Conservation (phyloP, 2,329 filamentous ascomycete genomes). For the Ilyonectria robusta region DNA sequence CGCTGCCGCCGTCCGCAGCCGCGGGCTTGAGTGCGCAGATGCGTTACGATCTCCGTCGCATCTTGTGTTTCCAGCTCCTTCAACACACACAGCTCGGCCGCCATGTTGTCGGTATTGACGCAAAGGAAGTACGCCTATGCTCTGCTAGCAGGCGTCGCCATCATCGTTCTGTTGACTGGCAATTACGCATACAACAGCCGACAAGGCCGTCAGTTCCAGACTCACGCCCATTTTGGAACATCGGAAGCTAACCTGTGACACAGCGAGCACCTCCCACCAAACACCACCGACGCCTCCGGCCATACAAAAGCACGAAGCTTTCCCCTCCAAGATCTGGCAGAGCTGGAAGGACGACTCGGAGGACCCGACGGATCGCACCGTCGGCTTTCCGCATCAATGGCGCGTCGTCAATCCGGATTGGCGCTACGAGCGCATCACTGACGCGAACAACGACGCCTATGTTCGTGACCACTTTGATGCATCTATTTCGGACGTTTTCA, state of each 20-base stretch:
- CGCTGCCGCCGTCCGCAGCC: background rate
- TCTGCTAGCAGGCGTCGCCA: conserved; percentile 19
- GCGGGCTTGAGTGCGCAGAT: background rate
- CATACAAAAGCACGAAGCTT: background rate
- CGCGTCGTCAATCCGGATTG: conserved; percentile 43
- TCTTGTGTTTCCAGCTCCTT: background rate
- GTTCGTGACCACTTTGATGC: conserved; percentile 76
- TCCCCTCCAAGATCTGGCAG: conserved; percentile 51
- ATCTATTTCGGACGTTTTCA: conserved; percentile 65
- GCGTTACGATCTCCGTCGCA: background rate
- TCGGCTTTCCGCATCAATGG: conserved; percentile 47
- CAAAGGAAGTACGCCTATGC: conserved; percentile 24
- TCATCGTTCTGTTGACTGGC: conserved; percentile 19
- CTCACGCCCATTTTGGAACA: background rate
- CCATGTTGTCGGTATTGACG: conserved; percentile 8
- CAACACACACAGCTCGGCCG: background rate
- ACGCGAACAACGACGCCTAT: conserved; percentile 54
- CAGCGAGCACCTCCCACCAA: conserved; percentile 13
- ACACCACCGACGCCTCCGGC: background rate
- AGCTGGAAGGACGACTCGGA: conserved; percentile 51
- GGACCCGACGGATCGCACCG: conserved; percentile 45
- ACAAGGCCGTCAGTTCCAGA: conserved; percentile 20
- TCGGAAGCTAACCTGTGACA: conserved; percentile 11
- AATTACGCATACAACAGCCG: conserved; percentile 30
- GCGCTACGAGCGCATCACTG: conserved; percentile 49